Evolutionary conservation across 2,329 filamentous ascomycete species (phyloP), one percentile per base, ranked within the genome.

Genomic region (Aureobasidium pullulans): DNA sequence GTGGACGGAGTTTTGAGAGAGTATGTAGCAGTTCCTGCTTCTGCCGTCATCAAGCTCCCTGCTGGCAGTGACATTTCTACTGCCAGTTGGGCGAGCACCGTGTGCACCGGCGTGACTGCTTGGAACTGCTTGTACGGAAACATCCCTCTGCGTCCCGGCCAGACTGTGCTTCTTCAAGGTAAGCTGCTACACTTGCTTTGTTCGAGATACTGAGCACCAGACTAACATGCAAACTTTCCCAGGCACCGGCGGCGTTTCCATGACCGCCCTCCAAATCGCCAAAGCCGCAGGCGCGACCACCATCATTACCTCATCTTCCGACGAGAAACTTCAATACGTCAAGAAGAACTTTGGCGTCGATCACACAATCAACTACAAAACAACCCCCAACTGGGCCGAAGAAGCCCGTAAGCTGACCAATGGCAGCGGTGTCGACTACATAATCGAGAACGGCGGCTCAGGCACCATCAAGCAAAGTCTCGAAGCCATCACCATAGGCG

Each of bases 291-390:
- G 78, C 2, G 73, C 76, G 3, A 75, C 69, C 54, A 59, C 84
- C 10, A 62, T 64, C 58, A 48, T 57, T 48, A 63, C 62, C 1
- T 63, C 62, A 9, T 60, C 60, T n/a, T 63, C 61, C n/a, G 61
- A 67, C 62, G 46, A 60, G 15, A 64, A 67, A 60, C 44, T 65
- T 23, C 60, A 79, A 50, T 74, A 73, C 34, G 75, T 85, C 16
- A 78, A 76, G 62, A 69, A 76, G 19, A 65, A 59, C 40, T 75
- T 86, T 8, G 84, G 85, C 3, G 85, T 82, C 0, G 75, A 79
- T 56, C 74, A 82, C 43, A 72, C 80, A 1, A 76, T 88, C 68
- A 87, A 87, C 70, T 88, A 88, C 69, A 81, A 78, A 60, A 75
- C 69, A 0, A 76, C 76, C 7, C 71, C 79, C 0, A 77, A 81